A percentile compares a stretch with the other conserved stretches of the same genome.
phyloP scores from a whole-genome alignment of 768 basidiomycete genomes.

The Lentinula raphanica region DNA sequence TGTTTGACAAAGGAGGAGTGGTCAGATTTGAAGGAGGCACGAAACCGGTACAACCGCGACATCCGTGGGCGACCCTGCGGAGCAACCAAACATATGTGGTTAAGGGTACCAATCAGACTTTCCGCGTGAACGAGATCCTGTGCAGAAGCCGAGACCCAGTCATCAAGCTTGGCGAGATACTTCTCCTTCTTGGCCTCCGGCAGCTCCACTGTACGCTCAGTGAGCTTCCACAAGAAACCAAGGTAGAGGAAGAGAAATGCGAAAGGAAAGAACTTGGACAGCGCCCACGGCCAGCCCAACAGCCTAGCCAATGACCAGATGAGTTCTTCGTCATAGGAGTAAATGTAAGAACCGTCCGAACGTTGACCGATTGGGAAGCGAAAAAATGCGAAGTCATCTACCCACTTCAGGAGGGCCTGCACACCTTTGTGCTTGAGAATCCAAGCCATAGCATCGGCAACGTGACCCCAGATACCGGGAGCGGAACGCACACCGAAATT shows the following conservation, averaged over 20 bases:
- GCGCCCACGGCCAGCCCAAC: conserved; percentile 19
- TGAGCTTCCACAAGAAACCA: conserved; percentile 32
- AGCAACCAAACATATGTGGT: conserved; percentile 28
- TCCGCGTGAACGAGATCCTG: too few species aligned
- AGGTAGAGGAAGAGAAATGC: conserved; percentile 25
- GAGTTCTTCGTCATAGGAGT: conserved; percentile 11
- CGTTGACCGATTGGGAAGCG: conserved; percentile 9
- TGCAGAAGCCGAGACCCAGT: too few species aligned
- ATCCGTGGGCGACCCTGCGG: conserved; percentile 25
- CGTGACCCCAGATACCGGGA: conserved; percentile 25
- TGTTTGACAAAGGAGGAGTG: not conserved
- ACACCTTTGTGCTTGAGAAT: too few species aligned
- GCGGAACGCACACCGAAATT: conserved; percentile 25
- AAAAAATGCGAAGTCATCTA: conserved; percentile 24
- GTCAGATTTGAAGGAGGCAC: conserved; percentile 16
- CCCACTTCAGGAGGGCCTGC: too few species aligned
- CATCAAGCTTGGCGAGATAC: too few species aligned
- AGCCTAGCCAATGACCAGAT: conserved; percentile 11
- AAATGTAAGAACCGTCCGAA: not conserved
- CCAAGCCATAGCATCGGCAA: too few species aligned
- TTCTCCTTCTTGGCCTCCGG: conserved; percentile 22
- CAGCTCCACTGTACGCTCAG: conserved; percentile 22
- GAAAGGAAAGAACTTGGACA: too few species aligned
- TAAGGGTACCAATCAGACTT: conserved; percentile 31
- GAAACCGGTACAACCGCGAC: conserved; percentile 24